Percentiles rank a stretch among this genome's conserved stretches.
These are phyloP conservation scores for Avena sativa DNA, from an alignment of 176 grass and related monocot genomes.

Conservation along the genomic window DNA sequence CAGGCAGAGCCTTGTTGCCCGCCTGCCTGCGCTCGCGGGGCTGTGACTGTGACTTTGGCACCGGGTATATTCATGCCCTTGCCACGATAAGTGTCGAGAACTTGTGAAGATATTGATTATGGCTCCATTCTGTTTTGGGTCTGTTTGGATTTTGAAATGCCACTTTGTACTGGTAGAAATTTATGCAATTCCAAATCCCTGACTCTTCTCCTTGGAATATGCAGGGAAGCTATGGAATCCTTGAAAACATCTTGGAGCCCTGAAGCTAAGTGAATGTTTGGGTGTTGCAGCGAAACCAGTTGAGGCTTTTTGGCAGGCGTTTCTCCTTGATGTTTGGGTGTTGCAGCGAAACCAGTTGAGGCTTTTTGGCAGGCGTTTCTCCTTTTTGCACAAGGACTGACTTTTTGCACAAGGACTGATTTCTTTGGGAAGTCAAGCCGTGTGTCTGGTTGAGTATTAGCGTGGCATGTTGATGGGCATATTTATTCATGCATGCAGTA, in stretches of 20 bases:
- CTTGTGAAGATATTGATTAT: no score
- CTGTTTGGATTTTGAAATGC: neutral
- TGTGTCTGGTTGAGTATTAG: neutral
- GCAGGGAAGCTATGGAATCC: slow-evolving; percentile 21
- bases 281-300: neutral
- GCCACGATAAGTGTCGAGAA: no score
- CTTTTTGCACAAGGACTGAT: neutral
- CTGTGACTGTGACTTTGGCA: no score
- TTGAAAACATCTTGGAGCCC: slow-evolving; percentile 1
- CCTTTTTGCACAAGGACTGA: neutral
- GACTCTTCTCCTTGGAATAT: neutral
- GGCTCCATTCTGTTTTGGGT: no score
- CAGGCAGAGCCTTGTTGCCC: no score
- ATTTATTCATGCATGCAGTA: neutral
- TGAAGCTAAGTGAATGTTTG: neutral
- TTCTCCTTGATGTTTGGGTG: neutral
- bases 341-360: neutral
- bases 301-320: neutral
- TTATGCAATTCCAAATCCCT: neutral
- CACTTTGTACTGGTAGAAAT: neutral
- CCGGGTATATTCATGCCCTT: no score
- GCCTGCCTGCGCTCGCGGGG: no score
- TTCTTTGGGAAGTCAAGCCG: neutral
- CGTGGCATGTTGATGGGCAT: neutral
- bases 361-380: neutral